Evolutionary conservation across 805 yeast species (phyloP).

Genomic region (Teunomyces panamensis): DNA sequence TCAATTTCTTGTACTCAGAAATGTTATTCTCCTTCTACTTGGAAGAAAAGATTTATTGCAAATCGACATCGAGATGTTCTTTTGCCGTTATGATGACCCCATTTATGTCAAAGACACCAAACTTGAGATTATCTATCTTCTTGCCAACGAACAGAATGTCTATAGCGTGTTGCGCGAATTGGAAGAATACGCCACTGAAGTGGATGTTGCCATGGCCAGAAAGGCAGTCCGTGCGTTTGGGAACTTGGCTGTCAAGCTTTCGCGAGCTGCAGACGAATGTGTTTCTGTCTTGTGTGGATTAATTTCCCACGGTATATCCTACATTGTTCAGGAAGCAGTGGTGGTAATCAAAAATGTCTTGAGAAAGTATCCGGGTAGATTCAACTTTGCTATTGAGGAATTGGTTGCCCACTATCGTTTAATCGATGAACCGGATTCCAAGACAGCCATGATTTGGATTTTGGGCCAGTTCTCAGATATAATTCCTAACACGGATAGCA

Average conservation of each 20-base stretch:
- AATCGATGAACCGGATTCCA: conserved; percentile 74
- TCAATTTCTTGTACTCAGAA: conserved; percentile 78
- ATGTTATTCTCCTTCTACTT: conserved; percentile 70
- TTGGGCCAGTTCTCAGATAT: conserved; percentile 64
- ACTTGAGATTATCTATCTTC: conserved; percentile 75
- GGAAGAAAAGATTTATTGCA: conserved; percentile 58
- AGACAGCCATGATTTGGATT: conserved; percentile 78
- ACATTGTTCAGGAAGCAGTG: conserved; percentile 76
- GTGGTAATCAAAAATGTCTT: conserved; percentile 74
- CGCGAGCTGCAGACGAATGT: conserved; percentile 59
- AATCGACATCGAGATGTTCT: conserved; percentile 75
- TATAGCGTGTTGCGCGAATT: conserved; percentile 66
- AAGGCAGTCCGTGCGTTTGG: conserved; percentile 90
- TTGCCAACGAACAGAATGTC: conserved; percentile 66
- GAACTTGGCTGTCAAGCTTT: conserved; percentile 76
- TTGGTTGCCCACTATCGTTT: conserved; percentile 34
- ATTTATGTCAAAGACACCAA: conserved; percentile 87
- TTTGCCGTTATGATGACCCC: conserved; percentile 82
- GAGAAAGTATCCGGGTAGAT: conserved; percentile 67
- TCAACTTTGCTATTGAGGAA: conserved; percentile 31
- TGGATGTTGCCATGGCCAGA: conserved; percentile 81
- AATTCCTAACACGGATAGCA: conserved; percentile 41
- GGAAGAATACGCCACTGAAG: conserved; percentile 83
- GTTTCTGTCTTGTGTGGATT: conserved; percentile 60
- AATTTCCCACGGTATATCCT: conserved; percentile 61